phyloP scores from a whole-genome alignment of 345 rosid species.

The Eucalyptus polyanthemos region DNA sequence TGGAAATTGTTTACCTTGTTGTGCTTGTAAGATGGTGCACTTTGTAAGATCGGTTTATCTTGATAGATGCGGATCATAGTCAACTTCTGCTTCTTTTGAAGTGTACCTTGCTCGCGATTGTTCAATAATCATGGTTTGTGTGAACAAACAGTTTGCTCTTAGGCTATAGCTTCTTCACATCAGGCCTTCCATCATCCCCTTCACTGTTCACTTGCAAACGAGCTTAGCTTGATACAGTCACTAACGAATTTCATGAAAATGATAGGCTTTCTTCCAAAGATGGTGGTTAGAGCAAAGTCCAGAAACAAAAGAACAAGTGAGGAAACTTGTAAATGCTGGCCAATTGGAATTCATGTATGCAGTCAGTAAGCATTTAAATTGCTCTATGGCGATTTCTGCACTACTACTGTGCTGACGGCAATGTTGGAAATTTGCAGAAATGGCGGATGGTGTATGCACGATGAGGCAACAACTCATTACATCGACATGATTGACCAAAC shows the following conservation, averaged over 20 bases:
- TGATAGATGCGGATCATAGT: neutral
- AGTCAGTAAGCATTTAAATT: neutral
- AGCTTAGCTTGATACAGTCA: neutral
- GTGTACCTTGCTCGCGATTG: neutral
- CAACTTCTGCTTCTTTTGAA: neutral
- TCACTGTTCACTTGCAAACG: neutral
- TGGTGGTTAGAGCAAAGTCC: conserved; percentile 78
- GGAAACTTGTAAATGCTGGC: conserved; percentile 51
- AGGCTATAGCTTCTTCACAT: neutral
- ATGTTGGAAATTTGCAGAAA: conserved; percentile 30
- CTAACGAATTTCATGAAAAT: neutral
- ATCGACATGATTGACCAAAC: conserved; percentile 95
- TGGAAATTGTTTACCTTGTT: neutral
- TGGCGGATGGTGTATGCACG: conserved; percentile 96
- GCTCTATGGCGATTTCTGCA: neutral
- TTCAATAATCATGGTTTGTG: neutral
- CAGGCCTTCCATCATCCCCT: neutral
- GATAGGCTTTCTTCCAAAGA: conserved; percentile 68
- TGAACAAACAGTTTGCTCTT: neutral
- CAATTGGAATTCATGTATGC: conserved; percentile 77
- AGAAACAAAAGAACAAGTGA: conserved; percentile 46
- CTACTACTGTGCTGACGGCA: neutral
- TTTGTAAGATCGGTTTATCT: neutral
- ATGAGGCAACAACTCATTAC: conserved; percentile 77
- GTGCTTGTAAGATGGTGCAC: neutral